These are phyloP conservation scores for Rhododendron henanense DNA, from an alignment of 148 eudicot genomes.

Conservation along the genomic window DNA sequence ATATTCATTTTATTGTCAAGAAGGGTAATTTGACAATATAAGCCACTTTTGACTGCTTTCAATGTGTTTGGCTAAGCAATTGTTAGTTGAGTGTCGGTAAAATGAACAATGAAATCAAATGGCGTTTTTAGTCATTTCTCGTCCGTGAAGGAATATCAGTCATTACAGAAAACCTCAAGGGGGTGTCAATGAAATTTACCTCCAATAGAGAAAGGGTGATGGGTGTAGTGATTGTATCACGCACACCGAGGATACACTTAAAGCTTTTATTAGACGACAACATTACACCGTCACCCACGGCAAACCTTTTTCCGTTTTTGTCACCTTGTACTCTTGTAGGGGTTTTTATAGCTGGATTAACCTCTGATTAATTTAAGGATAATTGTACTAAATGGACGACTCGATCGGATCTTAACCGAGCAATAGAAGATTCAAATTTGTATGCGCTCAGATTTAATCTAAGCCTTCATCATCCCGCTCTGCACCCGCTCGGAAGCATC, in stretches of 20 bases:
- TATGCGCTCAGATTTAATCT: too few relatives aligned
- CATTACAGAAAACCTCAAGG: too few relatives aligned
- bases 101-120: too few relatives aligned
- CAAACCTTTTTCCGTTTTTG: neutral
- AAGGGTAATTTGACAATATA: too few relatives aligned
- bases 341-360: neutral
- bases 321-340: neutral
- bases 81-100: too few relatives aligned
- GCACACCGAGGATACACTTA: neutral
- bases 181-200: neutral
- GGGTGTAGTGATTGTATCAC: neutral
- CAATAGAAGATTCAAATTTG: rapidly evolving
- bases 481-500: too few relatives aligned
- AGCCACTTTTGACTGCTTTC: neutral
- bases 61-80: too few relatives aligned
- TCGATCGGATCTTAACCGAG: too few relatives aligned
- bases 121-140: too few relatives aligned
- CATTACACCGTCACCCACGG: neutral
- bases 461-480: too few relatives aligned
- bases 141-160: neutral
- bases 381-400: too few relatives aligned
- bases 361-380: neutral
- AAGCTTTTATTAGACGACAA: neutral
- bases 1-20: too few relatives aligned
- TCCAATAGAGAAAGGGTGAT: neutral